These are phyloP conservation scores for Aureobasidium sp. DNA, from an alignment of 2,329 filamentous ascomycete species.

Conservation along the genomic window DNA sequence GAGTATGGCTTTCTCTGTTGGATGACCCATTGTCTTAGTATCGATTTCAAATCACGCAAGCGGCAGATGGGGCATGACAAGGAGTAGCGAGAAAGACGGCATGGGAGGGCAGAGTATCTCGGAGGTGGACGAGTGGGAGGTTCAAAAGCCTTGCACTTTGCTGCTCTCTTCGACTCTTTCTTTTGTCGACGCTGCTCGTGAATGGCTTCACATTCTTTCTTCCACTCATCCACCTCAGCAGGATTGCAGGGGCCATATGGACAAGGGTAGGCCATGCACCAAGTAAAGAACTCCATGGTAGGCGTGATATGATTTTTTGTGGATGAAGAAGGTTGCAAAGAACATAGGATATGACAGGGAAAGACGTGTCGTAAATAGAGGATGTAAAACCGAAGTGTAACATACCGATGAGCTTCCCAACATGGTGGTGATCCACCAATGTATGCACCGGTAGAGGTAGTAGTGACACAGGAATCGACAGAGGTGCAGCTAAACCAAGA, in stretches of 20 bases:
- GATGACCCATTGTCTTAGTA: conserved; percentile 15
- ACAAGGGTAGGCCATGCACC: conserved; percentile 17
- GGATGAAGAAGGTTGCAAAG: background rate
- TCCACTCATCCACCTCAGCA: conserved; percentile 7
- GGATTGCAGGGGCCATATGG: conserved; percentile 14
- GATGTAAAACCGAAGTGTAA: background rate
- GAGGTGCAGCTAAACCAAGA: conserved; percentile 3
- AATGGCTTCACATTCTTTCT: background rate
- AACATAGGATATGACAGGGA: background rate
- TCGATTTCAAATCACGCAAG: conserved; percentile 10
- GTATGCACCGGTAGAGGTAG: background rate
- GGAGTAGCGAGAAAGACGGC: conserved; percentile 14
- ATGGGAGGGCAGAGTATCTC: conserved; percentile 4
- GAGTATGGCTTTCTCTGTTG: conserved; percentile 74
- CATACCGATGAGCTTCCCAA: conserved; percentile 16
- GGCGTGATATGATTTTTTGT: background rate
- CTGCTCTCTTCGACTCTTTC: background rate
- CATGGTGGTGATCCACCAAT: conserved; percentile 9
- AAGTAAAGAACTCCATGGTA: conserved; percentile 13
- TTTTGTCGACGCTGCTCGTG: conserved; percentile 1
- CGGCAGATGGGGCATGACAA: conserved; percentile 15
- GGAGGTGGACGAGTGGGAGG: conserved; percentile 1
- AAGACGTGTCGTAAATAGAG: background rate
- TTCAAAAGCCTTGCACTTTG: background rate
- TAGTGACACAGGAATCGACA: background rate